A percentile compares a stretch with the other conserved stretches of the same genome.
These are phyloP conservation scores for Suhomyces canberraensis DNA, from an alignment of 805 yeast species.

Conservation along the genomic window DNA sequence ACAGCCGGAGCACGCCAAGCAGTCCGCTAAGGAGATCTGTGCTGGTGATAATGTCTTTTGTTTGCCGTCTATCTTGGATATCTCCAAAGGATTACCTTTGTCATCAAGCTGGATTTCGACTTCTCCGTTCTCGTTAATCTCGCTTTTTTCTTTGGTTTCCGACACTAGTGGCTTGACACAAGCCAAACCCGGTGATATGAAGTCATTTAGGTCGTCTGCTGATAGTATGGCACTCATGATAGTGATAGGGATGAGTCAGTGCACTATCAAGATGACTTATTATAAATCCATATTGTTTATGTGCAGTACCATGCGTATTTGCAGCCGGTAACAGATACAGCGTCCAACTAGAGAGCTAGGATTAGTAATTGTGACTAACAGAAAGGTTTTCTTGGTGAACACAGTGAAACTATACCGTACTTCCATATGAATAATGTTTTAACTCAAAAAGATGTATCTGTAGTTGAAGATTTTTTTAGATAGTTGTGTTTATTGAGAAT, in stretches of 20 bases:
- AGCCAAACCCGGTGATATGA: conserved; percentile 90
- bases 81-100: conserved; percentile 64
- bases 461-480: too few species aligned
- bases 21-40: conserved; percentile 84
- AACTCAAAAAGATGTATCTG: too few species aligned
- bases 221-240: conserved; percentile 83
- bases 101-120: conserved; percentile 58
- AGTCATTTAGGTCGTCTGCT: conserved; percentile 90
- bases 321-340: neutral
- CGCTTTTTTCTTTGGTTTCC: conserved; percentile 18
- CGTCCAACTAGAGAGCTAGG: too few species aligned
- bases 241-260: conserved; percentile 1
- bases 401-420: too few species aligned
- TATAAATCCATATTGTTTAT: too few species aligned
- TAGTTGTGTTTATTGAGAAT: too few species aligned
- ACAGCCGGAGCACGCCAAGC: conserved; percentile 96
- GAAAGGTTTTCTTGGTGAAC: too few species aligned
- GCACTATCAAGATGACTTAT: too few species aligned
- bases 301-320: neutral
- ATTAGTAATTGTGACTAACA: too few species aligned
- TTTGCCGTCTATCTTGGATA: conserved; percentile 57
- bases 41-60: conserved; percentile 64
- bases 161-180: conserved; percentile 79
- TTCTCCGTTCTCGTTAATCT: conserved; percentile 25
- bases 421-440: too few species aligned